Percentiles rank a stretch among this genome's conserved stretches.
These are phyloP conservation scores for Amaranthus palmeri DNA, from an alignment of 148 eudicot species.

Conservation along the genomic window DNA sequence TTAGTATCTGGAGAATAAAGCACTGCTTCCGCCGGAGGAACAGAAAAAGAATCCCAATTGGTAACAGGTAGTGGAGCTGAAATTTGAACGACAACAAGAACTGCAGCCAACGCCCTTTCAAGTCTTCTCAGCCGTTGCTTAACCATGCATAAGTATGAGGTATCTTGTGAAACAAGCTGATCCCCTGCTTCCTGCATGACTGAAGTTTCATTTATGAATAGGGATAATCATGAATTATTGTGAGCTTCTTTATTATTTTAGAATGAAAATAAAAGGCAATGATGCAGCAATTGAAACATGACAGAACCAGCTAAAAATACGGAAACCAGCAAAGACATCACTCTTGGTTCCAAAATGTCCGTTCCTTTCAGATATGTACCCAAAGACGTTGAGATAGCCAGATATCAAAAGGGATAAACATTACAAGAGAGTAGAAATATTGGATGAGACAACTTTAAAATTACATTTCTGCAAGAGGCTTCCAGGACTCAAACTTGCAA, in stretches of 20 bases:
- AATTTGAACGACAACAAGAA: conserved; percentile 49
- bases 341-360: neutral
- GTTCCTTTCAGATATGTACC: neutral
- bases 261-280: neutral
- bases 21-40: conserved; percentile 69
- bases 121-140: conserved; percentile 42
- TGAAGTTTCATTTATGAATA: conserved; percentile 35
- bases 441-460: neutral
- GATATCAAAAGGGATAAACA: too few species aligned
- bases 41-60: conserved; percentile 34
- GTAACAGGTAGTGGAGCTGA: conserved; percentile 47
- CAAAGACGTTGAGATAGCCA: neutral
- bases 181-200: conserved; percentile 61
- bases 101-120: conserved; percentile 40
- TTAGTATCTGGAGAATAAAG: conserved; percentile 97
- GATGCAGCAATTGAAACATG: neutral
- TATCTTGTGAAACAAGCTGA: conserved; percentile 19
- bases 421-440: neutral
- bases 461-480: too few species aligned
- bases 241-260: neutral
- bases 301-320: neutral
- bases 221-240: conserved; percentile 10
- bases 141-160: conserved; percentile 20
- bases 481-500: too few species aligned
- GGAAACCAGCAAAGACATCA: neutral